Conservation (phyloP, 192 early-diverging fungal genomes). For the Pecoramyces ruminantium region DNA sequence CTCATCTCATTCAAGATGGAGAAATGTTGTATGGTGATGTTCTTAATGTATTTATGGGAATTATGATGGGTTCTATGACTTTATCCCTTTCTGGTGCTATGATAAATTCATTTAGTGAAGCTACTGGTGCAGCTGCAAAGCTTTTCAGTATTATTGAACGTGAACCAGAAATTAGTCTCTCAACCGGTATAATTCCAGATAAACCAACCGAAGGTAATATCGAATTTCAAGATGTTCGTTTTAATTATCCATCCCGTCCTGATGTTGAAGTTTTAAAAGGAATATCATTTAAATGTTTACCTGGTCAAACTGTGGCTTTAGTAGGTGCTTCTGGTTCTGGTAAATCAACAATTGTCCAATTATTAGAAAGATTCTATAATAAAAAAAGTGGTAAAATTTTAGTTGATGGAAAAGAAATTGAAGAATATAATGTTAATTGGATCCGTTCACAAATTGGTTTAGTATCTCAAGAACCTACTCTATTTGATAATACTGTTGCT, state of each 20-base stretch:
- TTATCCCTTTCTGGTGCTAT: slow-evolving; percentile 58
- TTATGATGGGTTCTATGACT: slow-evolving; percentile 69
- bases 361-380: slow-evolving; percentile 25
- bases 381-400: not conserved
- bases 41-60: slow-evolving; percentile 71
- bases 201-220: slow-evolving; percentile 35
- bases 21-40: slow-evolving; percentile 27
- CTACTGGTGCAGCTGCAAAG: slow-evolving; percentile 60
- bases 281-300: slow-evolving; percentile 16
- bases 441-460: not conserved
- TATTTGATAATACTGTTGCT: slow-evolving; percentile 6
- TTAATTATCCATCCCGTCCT: slow-evolving; percentile 68
- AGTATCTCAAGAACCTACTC: not conserved
- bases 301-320: slow-evolving; percentile 13
- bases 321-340: slow-evolving; percentile 44
- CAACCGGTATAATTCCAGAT: slow-evolving; percentile 1
- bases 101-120: slow-evolving; percentile 52
- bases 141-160: slow-evolving; percentile 73
- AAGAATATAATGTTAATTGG: slow-evolving; percentile 47
- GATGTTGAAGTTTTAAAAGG: slow-evolving; percentile 64
- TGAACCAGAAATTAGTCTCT: slow-evolving; percentile 55
- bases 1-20: slow-evolving; percentile 18
- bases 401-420: slow-evolving; percentile 3
- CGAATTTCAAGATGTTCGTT: slow-evolving; percentile 57
- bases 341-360: slow-evolving; percentile 42